Percentiles rank a stretch among this genome's conserved stretches.
Conservation (phyloP, 306 rosid genomes). For the Trichosanthes truncata region DNA sequence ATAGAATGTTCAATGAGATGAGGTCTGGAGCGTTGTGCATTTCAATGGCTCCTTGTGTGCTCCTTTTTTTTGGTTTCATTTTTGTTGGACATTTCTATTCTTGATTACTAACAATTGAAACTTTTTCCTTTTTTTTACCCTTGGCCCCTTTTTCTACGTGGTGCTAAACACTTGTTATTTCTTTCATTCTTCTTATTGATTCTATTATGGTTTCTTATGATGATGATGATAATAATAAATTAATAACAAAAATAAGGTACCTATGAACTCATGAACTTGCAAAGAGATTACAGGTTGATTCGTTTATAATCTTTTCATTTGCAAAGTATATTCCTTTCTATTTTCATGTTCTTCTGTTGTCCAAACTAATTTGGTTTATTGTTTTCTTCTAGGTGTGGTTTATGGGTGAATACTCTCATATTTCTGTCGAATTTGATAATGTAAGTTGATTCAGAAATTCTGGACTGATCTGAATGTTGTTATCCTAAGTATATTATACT, state of each 20-base stretch:
- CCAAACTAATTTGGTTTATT: neutral
- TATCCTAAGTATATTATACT: neutral
- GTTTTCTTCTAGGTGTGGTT: constrained; percentile 75
- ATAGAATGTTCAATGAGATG: neutral
- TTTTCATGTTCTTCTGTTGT: neutral
- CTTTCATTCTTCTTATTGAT: neutral
- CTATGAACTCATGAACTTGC: neutral
- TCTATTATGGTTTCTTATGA: neutral
- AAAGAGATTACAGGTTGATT: neutral
- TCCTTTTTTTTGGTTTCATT: neutral
- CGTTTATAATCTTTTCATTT: neutral
- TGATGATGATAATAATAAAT: neutral
- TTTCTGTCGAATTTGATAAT: constrained; percentile 70
- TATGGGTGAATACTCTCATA: constrained; percentile 87
- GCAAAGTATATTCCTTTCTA: neutral
- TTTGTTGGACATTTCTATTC: neutral
- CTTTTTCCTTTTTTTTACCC: neutral
- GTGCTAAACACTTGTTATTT: neutral
- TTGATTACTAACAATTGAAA: neutral
- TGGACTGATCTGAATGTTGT: constrained; percentile 11
- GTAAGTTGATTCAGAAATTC: constrained; percentile 41
- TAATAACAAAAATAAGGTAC: neutral
- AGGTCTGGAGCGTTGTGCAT: neutral
- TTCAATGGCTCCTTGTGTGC: neutral
- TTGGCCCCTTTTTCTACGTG: neutral